These are phyloP conservation scores for Moniliella sp. DNA, from an alignment of 1,284 basidiomycete genomes.

Conservation along the genomic window DNA sequence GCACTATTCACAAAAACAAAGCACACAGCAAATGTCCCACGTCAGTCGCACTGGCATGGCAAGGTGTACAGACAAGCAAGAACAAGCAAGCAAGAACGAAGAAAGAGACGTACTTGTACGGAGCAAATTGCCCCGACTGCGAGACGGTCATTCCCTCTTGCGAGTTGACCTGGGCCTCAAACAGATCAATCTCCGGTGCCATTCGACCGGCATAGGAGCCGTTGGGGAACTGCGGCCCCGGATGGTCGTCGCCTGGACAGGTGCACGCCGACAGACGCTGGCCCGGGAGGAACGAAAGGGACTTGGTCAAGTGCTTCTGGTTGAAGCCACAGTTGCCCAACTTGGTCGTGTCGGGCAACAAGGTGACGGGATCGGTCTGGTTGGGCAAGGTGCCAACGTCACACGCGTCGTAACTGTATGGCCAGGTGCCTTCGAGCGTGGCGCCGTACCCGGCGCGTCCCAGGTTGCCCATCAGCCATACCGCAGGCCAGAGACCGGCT, in stretches of 20 bases:
- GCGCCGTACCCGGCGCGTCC: constrained; percentile 3
- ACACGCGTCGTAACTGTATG: constrained; percentile 7
- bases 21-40: no score
- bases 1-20: constrained; percentile 24
- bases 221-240: constrained; percentile 25
- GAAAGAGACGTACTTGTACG: constrained; percentile 41
- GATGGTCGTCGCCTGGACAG: constrained; percentile 34
- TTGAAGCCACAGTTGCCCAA: constrained; percentile 20
- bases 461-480: constrained; percentile 26
- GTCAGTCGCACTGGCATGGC: constrained; percentile 14
- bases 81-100: no score
- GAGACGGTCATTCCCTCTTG: constrained; percentile 42
- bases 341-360: no score
- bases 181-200: constrained; percentile 48
- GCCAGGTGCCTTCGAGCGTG: constrained; percentile 34
- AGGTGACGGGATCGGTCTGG: constrained; percentile 9
- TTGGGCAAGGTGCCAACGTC: constrained; percentile 24
- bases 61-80: no score
- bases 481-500: constrained; percentile 19
- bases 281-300: constrained; percentile 35
- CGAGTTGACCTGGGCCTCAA: constrained; percentile 41
- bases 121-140: constrained; percentile 57
- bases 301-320: constrained; percentile 19
- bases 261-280: constrained; percentile 46
- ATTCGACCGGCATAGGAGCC: constrained; percentile 50